Base-by-base conservation (phyloP, 352 stramenopile species). In the Globisporangium splendens region DNA sequence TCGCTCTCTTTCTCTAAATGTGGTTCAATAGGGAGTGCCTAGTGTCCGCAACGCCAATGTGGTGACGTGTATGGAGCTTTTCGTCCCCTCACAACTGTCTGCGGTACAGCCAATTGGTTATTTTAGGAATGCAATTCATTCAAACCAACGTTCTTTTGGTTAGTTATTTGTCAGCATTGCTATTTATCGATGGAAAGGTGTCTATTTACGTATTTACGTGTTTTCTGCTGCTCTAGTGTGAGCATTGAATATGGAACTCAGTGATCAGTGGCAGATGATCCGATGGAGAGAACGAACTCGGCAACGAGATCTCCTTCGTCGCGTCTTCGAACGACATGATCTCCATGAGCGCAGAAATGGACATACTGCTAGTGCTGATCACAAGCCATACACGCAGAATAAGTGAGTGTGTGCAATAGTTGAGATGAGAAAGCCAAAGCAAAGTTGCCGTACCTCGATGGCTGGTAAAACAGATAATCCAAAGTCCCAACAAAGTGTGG, bases 381-480 rank as follows among this genome's bases (percentile, higher is more conserved):
- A 3, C 24, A 3, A 44, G 11, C 12, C 28, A 8, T 17, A 61
- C 15, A 24, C 35, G 11, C 3, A 46, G 13, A 18, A 12, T 15
- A n/a, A 1, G 42, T 46, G 15, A 41, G 18, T 33, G 8, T 21
- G 11, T 2, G 3, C 38, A 12, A 12, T 13, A 31, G 33, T 14
- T n/a, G 21, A 13, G 22, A 18, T 38, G 35, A 3, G n/a, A 52
- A 4, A 15, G n/a, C 6, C 28, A 18, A n/a, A 44, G 42, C 0
- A 33, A 18, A 50, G 22, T 8, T 14, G 28, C 10, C 65, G 18
- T 51, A 89, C 83, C 66, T 75, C 0, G 66, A 6, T 1, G 75
- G 73, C 35, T 82, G 63, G 61, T 91, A 94, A 51, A 94, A 91
- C 31, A 94, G 83, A 57, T 93, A 94, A 62, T 94, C 85, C 22